Base-by-base conservation (phyloP, 768 basidiomycete species). In the Butyriboletus loyo region DNA sequence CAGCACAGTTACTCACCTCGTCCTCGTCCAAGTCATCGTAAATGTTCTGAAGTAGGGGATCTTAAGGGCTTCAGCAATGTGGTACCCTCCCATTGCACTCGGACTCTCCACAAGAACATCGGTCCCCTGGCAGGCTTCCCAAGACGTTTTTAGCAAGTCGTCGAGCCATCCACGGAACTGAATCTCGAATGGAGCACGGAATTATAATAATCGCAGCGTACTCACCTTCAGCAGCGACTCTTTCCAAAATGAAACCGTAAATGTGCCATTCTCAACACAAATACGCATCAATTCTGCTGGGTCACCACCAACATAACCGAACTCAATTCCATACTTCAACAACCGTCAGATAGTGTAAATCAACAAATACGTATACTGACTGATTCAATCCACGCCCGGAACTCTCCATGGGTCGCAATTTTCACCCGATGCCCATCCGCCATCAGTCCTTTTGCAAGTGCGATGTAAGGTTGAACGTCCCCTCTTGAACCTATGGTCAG, bases 81-180 rank as follows among this genome's bases (percentile, higher is more conserved):
- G 96, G 57, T 89, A 89, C 10, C 96, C 96, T 25, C 86, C 93
- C 92, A 99, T 99, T 11, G 96, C 94, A 64, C 91, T 94, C 0
- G 96, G 96, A 64, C 90, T 92, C 72, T 99, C 96, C 40, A 99
- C 76, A 36, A 99, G 79, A 27, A 98, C 82, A 67, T 99, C 95
- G 0, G 92, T 92, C 32, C 84, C 86, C 72, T 96, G 93, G 65
- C 97, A 98, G 0, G 94, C 95, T 60, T 93, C 87, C 94, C 95
- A 98, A 2, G 94, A 90, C 0, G 93, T 93, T 69, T 86, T 87
- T 41, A 99, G 81, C 8, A 99, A 78, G 66, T 99, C 97, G 65
- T 99, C 97, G 35, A 98, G 75, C 96, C 96, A 98, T 10, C 93
- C 94, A 47, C 97, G 88, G 75, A 98, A 98, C 89, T 96, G 66